Evolutionary conservation across 1,284 basidiomycete genomes (phyloP).

Genomic region (Dichomitus squalens): DNA sequence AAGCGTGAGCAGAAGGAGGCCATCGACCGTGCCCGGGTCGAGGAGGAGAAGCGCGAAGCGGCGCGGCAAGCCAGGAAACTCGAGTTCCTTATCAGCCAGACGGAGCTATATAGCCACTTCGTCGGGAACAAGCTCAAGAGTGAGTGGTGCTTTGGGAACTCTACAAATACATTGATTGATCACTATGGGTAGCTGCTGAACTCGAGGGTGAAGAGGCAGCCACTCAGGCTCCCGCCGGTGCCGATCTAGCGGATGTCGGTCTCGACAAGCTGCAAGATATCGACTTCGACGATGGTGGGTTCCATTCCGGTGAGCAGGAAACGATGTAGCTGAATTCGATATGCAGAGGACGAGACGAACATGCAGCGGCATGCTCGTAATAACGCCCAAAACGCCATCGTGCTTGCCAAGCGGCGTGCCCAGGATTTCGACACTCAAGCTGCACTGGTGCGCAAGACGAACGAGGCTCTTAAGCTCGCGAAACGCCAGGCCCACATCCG

Average conservation of each 20-base stretch:
- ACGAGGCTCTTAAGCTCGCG: constrained; percentile 71
- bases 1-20: constrained; percentile 96
- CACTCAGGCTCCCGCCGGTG: constrained; percentile 56
- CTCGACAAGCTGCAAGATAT: constrained; percentile 70
- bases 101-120: constrained; percentile 99
- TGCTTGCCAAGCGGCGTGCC: constrained; percentile 80
- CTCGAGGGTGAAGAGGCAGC: constrained; percentile 73
- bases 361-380: constrained; percentile 86
- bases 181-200: constrained; percentile 68
- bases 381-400: constrained; percentile 91
- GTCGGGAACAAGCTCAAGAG: constrained; percentile 98
- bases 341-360: constrained; percentile 86
- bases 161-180: constrained; percentile 11
- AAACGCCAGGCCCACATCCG: constrained; percentile 65
- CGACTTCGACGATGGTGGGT: constrained; percentile 91
- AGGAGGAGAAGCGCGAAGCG: constrained; percentile 96
- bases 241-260: constrained; percentile 56
- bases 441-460: constrained; percentile 79
- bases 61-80: constrained; percentile 96
- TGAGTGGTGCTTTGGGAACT: constrained; percentile 41
- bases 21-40: constrained; percentile 85
- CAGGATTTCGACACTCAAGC: constrained; percentile 85
- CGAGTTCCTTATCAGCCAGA: constrained; percentile 99
- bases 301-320: not conserved
- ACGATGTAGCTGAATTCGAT: not conserved